Base-by-base conservation (phyloP, 176 grass and related monocot species). In the Thinopyrum elongatum region DNA sequence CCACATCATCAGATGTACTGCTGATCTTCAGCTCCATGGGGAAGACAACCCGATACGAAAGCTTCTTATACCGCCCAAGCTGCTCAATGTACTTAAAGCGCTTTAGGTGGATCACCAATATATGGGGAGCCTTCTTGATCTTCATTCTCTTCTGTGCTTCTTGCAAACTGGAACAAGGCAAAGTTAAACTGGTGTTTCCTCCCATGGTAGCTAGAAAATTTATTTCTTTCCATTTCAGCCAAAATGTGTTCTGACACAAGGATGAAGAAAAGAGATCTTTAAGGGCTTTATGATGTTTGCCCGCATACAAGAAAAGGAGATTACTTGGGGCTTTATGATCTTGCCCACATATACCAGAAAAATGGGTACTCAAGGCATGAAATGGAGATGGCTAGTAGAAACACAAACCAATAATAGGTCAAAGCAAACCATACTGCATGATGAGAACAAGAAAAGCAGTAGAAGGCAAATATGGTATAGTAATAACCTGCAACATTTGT, bases 101-200 rank as follows among this genome's bases (percentile, higher is more conserved):
- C 62, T 95, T 98, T 63, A 98, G 91, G 60, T 98, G 96, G 70
- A 98, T 98, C 65, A 98, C 96, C 42, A 98, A 83, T 89, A 95
- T 95, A 27, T 92, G 82, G 73, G 96, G 96, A 61, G 94, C 90
- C 88, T 98, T 98, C 84, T 95, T 98, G 41, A 98, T 98, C 83
- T 98, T 98, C 96, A 98, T 94, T 83, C 96, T 91, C 86, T 98
- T 95, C 85, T 98, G 90, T 31, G 96, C 96, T 89, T 98, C 94
- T 88, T 98, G 96, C 86, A 98, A 87, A 86, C 96, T 95, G 88
- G 33, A 93, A 82, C n/a, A 31, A 44, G 33, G 84, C 27, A 46
- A 74, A 80, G 73, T 79, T 8, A 86, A 79, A 35, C 34, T 80
- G 44, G 84, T 66, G 25, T 23, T 34, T 27, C 67, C 38, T 80